Percentiles rank a stretch among this genome's conserved stretches.
Evolutionary conservation across 495 filamentous ascomycete species (phyloP).

Genomic region (Aspergillus haitiensis): DNA sequence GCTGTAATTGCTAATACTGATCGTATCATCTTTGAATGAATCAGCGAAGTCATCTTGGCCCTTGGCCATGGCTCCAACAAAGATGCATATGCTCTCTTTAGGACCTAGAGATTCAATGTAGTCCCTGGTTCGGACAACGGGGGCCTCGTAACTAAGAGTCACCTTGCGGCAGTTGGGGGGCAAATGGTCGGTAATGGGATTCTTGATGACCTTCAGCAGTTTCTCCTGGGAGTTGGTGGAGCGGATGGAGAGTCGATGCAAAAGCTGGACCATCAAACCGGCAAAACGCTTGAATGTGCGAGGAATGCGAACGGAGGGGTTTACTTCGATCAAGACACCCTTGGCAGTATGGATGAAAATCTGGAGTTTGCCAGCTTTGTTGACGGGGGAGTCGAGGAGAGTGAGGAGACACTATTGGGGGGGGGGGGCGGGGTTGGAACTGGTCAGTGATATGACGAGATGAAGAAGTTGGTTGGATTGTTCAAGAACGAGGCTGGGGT

Average conservation of each 20-base stretch:
- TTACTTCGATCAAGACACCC: constrained; percentile 95
- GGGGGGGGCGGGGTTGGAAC: not conserved
- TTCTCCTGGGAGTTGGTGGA: constrained; percentile 96
- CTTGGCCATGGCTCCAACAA: constrained; percentile 98
- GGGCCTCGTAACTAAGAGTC: constrained; percentile 88
- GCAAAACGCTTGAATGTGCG: constrained; percentile 99
- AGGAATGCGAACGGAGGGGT: constrained; percentile 92
- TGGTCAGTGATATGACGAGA: constrained; percentile 14
- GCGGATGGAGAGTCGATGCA: constrained; percentile 93
- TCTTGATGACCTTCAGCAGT: constrained; percentile 94
- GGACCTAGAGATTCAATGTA: constrained; percentile 76
- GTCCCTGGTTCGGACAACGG: constrained; percentile 81
- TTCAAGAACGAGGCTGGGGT: constrained; percentile 21
- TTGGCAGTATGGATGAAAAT: constrained; percentile 98
- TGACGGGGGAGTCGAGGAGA: constrained; percentile 94
- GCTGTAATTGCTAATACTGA: constrained; percentile 97
- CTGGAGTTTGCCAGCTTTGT: constrained; percentile 95
- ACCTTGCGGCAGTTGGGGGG: constrained; percentile 97
- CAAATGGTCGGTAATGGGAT: constrained; percentile 94
- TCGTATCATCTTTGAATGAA: constrained; percentile 89
- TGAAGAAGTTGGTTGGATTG: not conserved
- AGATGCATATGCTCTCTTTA: constrained; percentile 93
- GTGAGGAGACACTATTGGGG: constrained; percentile 82
- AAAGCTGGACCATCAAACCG: constrained; percentile 97
- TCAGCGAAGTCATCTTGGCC: constrained; percentile 95